Conservation (phyloP, 768 basidiomycete genomes). For the Podaxis carcinomalis region DNA sequence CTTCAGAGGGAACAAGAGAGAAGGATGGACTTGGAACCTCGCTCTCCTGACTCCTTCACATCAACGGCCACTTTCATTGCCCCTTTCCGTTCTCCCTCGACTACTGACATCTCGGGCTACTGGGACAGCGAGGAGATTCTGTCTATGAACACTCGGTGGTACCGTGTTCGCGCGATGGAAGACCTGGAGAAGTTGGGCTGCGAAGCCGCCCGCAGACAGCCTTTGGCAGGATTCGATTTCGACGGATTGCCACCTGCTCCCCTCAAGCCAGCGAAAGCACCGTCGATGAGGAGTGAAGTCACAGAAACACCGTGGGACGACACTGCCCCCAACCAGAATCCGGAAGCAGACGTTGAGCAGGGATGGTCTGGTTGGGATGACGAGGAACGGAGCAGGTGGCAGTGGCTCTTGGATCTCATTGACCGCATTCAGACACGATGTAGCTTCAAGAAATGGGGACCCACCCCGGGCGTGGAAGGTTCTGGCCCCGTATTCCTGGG, state of each 20-base stretch:
- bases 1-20: conserved; percentile 3
- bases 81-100: conserved; percentile 32
- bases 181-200: conserved; percentile 8
- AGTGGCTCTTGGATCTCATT: conserved; percentile 24
- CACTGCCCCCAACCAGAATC: not conserved
- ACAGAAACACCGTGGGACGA: not conserved
- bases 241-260: conserved; percentile 38
- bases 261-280: not conserved
- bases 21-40: not conserved
- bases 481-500: conserved; percentile 3
- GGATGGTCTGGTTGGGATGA: not conserved
- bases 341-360: not conserved
- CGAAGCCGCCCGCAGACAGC: conserved; percentile 8
- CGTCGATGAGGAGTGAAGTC: not conserved
- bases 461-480: not conserved
- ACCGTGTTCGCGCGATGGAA: conserved; percentile 4
- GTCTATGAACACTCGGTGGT: conserved; percentile 7
- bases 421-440: conserved; percentile 41
- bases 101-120: conserved; percentile 8
- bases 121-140: conserved; percentile 7
- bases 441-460: conserved; percentile 33
- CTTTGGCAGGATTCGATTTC: conserved; percentile 32
- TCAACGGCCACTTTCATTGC: conserved; percentile 49
- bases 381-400: conserved; percentile 3
- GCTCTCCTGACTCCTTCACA: conserved; percentile 21